Evolutionary conservation across 2,329 filamentous ascomycete genomes (phyloP), one percentile per base, ranked within the genome.

Genomic region (Xylaria arbuscula): DNA sequence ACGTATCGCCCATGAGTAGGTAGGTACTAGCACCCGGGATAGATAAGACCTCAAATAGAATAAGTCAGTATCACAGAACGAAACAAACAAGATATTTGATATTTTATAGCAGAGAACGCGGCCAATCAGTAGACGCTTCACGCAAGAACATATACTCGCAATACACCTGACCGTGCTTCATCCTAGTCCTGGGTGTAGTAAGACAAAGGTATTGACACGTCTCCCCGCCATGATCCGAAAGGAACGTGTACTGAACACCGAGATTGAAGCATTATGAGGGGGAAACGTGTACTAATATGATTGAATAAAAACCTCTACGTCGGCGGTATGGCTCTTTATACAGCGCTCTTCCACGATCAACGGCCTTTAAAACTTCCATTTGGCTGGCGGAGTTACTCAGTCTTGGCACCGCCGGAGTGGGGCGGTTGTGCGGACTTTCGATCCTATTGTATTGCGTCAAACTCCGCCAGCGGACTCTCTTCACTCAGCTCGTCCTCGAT

Each of bases 331-430:
- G 28, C 28, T 28, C 28, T 28, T 28, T 28, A 28, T 28, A 28
- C 28, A 28, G 2, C 28, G 28, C 28, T 28, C 3, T 28, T 15
- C 22, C 11, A 17, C 24, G 17, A 28, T 42, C 15, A n/a, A 17
- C 9, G 50, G 24, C 50, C 28, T n/a, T 36, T 38, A 8, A 9
- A 17, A 22, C 6, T 19, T 47, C 45, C 19, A 22, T 45, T 53
- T 50, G 19, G 53, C 13, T 34, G 32, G 58, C 68, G 68, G 68
- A 70, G 53, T 62, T 70, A 28, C n/a, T 13, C 8, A 36, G 48
- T 62, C 64, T 70, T 67, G 64, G 68, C 65, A 24, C 32, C 47
- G 28, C 60, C 68, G 64, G 40, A 62, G 68, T 68, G 68, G 68
- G 64, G 64, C 68, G 9, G 9, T 28, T 48, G 40, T 67, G 64